Percentiles rank a stretch among this genome's conserved stretches.
Evolutionary conservation across 2,329 filamentous ascomycete genomes (phyloP).

Genomic region (Colletotrichum filicis): DNA sequence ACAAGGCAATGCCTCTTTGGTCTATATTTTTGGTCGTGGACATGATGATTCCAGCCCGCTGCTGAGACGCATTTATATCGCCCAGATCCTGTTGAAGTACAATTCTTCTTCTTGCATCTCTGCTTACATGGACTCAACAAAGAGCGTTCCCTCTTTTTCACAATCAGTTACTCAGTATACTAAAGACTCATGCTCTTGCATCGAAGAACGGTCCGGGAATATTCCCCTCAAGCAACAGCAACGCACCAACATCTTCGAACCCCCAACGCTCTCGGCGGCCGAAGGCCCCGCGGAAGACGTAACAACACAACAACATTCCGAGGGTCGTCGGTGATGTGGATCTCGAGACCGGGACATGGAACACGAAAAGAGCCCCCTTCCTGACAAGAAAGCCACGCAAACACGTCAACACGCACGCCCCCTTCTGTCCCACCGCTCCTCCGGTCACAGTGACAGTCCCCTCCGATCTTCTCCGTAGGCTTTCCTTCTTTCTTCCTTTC

Average conservation of each 20-base stretch:
- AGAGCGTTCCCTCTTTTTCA: accelerated
- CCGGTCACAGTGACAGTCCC: neutral
- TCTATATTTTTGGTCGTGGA: neutral
- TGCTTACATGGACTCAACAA: accelerated
- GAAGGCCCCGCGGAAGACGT: too few relatives aligned
- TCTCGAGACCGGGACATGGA: too few relatives aligned
- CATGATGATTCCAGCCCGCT: neutral
- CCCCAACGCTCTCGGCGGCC: too few relatives aligned
- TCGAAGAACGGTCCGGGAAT: neutral
- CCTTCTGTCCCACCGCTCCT: neutral
- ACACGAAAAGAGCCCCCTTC: too few relatives aligned
- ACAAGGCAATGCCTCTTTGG: neutral
- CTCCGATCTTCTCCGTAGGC: neutral
- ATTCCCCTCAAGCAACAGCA: neutral
- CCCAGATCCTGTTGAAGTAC: too few relatives aligned
- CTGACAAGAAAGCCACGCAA: neutral
- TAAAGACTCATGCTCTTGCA: neutral
- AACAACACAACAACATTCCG: too few relatives aligned
- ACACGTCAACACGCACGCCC: neutral
- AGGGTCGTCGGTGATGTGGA: too few relatives aligned
- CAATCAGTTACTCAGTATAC: neutral
- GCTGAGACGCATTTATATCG: neutral
- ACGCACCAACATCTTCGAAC: neutral
- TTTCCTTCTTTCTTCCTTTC: neutral
- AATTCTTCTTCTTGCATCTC: accelerated